Percentiles rank a stretch among this genome's conserved stretches.
phyloP scores from a whole-genome alignment of 139 green algal genomes.

The Nannochloris sp. region DNA sequence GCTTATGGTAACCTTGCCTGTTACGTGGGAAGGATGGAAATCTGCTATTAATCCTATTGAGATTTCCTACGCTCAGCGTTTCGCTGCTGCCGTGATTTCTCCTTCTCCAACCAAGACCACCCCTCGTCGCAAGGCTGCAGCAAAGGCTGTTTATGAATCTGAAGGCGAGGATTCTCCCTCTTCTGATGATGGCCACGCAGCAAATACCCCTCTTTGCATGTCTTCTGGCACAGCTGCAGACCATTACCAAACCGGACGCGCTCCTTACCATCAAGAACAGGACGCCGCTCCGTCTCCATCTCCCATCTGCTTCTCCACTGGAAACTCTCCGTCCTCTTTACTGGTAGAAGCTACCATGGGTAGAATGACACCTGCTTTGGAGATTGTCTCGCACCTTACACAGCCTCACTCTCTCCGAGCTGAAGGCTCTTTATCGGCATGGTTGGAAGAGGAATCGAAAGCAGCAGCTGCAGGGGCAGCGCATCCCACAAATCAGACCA shows the following conservation, averaged over 20 bases:
- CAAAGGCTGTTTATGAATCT: too few species aligned
- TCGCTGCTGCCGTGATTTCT: not conserved
- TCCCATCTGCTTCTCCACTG: too few species aligned
- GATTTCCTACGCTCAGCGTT: not conserved
- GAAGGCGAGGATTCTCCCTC: too few species aligned
- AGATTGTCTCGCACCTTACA: not conserved
- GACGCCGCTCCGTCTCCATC: too few species aligned
- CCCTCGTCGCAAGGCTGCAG: not conserved
- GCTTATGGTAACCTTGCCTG: not conserved
- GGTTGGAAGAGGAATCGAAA: not conserved
- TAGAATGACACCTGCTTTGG: not conserved
- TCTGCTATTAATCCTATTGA: not conserved
- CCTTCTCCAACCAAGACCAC: not conserved
- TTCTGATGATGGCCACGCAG: too few species aligned
- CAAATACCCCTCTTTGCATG: too few species aligned
- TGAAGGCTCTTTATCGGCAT: not conserved
- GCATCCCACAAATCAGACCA: too few species aligned
- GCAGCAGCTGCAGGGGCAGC: not conserved
- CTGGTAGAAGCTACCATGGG: not conserved
- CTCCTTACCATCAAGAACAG: too few species aligned
- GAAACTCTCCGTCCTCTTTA: not conserved
- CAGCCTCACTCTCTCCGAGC: not conserved
- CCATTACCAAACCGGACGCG: too few species aligned
- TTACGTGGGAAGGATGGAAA: constrained; percentile 2
- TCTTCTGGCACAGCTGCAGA: too few species aligned